These are phyloP conservation scores for Tricholoma saponaceum DNA, from an alignment of 768 basidiomycete species.

Conservation along the genomic window DNA sequence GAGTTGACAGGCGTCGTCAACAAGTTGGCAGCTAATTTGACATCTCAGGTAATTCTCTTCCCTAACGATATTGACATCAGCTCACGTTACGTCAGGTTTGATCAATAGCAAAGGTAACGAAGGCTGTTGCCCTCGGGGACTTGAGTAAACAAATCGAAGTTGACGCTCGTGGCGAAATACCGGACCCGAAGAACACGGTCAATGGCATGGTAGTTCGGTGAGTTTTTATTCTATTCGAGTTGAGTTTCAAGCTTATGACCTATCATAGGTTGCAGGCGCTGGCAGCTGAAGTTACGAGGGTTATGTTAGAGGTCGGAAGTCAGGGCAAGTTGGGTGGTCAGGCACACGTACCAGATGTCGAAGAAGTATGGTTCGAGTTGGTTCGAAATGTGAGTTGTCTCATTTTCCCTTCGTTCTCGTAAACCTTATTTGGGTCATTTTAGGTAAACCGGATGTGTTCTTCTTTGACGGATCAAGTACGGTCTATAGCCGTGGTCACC, in stretches of 20 bases:
- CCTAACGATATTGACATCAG: background rate
- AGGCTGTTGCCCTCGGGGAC: constrained; percentile 90
- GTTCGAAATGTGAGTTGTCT: constrained; percentile 20
- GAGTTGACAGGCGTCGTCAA: constrained; percentile 82
- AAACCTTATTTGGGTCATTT: constrained; percentile 25
- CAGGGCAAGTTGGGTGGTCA: constrained; percentile 89
- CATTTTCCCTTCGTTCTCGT: constrained; percentile 37
- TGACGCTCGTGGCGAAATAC: constrained; percentile 85
- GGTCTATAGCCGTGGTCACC: constrained; percentile 49
- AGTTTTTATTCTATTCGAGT: constrained; percentile 1
- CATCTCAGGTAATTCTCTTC: constrained; percentile 49
- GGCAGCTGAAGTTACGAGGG: constrained; percentile 80
- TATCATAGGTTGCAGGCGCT: constrained; percentile 47
- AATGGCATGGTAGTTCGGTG: constrained; percentile 43
- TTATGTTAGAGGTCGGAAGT: constrained; percentile 81
- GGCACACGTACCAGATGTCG: constrained; percentile 73
- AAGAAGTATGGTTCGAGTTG: constrained; percentile 44
- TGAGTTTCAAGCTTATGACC: background rate
- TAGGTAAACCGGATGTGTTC: constrained; percentile 74
- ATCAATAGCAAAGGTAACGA: constrained; percentile 88
- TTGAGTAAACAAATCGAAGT: constrained; percentile 89
- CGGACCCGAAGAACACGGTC: constrained; percentile 69
- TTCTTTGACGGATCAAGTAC: constrained; percentile 63
- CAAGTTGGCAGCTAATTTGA: constrained; percentile 75
- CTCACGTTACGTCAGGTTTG: constrained; percentile 46